phyloP scores from a whole-genome alignment of 495 filamentous ascomycete species.

The Penicillium simplicissimum region DNA sequence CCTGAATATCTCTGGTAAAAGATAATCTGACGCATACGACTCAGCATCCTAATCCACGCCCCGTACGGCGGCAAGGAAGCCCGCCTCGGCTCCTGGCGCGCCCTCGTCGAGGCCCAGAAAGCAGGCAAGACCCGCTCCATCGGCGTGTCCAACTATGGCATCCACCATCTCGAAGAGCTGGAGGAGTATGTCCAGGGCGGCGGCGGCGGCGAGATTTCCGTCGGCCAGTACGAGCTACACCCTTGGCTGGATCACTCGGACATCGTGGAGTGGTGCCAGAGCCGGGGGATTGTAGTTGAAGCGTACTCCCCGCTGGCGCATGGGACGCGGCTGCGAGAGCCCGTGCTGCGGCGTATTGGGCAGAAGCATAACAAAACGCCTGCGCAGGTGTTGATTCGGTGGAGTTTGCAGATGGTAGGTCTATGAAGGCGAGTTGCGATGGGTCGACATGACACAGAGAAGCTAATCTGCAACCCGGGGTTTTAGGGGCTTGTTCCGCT shows the following conservation, averaged over 20 bases:
- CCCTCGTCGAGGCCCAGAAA: slow-evolving; percentile 54
- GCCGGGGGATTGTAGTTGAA: slow-evolving; percentile 68
- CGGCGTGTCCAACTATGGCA: slow-evolving; percentile 57
- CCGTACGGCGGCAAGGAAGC: slow-evolving; percentile 55
- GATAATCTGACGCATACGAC: not conserved
- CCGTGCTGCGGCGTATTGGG: slow-evolving; percentile 55
- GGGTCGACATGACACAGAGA: not conserved
- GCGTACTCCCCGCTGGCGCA: slow-evolving; percentile 80
- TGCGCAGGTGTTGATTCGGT: slow-evolving; percentile 78
- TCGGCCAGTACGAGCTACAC: slow-evolving; percentile 87
- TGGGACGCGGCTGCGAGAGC: slow-evolving; percentile 62
- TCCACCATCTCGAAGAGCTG: slow-evolving; percentile 60
- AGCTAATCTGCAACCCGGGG: slow-evolving; percentile 1
- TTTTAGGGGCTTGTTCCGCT: slow-evolving; percentile 61
- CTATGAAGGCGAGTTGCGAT: too few species aligned
- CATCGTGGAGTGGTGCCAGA: slow-evolving; percentile 73
- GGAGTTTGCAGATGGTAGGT: slow-evolving; percentile 74
- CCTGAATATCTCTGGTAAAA: not conserved
- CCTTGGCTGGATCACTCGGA: slow-evolving; percentile 77
- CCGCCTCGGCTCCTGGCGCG: slow-evolving; percentile 49
- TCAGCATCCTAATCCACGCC: slow-evolving; percentile 53
- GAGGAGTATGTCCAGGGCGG: slow-evolving; percentile 72
- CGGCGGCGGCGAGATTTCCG: slow-evolving; percentile 72
- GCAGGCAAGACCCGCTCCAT: slow-evolving; percentile 50
- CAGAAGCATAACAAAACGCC: slow-evolving; percentile 72